Evolutionary conservation across 805 yeast species (phyloP).

Genomic region (Grigorovia transvaalensis): DNA sequence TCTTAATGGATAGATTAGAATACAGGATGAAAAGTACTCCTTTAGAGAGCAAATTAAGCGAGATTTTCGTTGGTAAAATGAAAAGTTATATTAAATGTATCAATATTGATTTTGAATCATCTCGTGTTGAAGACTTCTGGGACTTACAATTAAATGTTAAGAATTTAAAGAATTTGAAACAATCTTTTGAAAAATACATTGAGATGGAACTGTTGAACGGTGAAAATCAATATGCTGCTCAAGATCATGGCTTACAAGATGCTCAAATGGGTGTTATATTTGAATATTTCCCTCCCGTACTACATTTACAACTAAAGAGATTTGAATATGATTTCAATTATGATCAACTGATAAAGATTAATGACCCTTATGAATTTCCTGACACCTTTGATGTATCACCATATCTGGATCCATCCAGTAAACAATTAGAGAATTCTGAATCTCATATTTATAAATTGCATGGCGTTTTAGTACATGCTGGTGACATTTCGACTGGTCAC

Average conservation of each 20-base stretch:
- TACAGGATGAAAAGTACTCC: slow-evolving; percentile 80
- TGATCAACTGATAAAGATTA: slow-evolving; percentile 80
- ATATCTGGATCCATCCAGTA: slow-evolving; percentile 48
- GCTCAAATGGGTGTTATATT: slow-evolving; percentile 95
- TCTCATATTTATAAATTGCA: slow-evolving; percentile 58
- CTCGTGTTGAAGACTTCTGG: slow-evolving; percentile 93
- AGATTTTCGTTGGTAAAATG: slow-evolving; percentile 93
- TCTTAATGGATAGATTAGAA: slow-evolving; percentile 89
- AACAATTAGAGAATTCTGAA: slow-evolving; percentile 18
- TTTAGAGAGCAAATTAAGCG: slow-evolving; percentile 64
- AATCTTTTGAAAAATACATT: slow-evolving; percentile 76
- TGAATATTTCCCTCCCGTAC: slow-evolving; percentile 80
- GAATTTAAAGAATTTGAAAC: slow-evolving; percentile 57
- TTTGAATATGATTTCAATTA: slow-evolving; percentile 89
- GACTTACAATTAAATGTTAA: slow-evolving; percentile 93
- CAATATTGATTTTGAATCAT: slow-evolving; percentile 85
- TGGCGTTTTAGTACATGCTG: slow-evolving; percentile 92
- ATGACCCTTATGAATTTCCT: slow-evolving; percentile 86
- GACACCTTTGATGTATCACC: slow-evolving; percentile 71
- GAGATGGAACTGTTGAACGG: slow-evolving; percentile 86
- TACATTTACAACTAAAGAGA: slow-evolving; percentile 86
- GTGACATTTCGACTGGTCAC: slow-evolving; percentile 93
- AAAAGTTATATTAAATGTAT: slow-evolving; percentile 88
- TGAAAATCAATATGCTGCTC: slow-evolving; percentile 92
- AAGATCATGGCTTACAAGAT: slow-evolving; percentile 81